phyloP scores from a whole-genome alignment of 78 protist genomes.

The Dictyostelium firmibasis region DNA sequence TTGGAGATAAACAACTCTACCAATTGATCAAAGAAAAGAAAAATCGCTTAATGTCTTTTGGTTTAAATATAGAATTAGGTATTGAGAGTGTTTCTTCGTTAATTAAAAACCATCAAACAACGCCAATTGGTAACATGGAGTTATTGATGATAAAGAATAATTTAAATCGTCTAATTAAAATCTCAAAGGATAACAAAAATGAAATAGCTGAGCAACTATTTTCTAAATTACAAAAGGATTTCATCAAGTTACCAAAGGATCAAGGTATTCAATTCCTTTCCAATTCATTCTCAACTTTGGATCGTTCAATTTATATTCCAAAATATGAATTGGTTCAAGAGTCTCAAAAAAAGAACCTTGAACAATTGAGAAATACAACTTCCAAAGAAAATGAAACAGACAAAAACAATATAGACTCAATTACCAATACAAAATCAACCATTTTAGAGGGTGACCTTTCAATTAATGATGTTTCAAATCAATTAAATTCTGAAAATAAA shows the following conservation, averaged over 20 bases:
- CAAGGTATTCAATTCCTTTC: slow-evolving; percentile 6
- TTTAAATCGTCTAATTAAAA: slow-evolving; percentile 7
- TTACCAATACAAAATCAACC: background rate
- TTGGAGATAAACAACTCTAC: background rate
- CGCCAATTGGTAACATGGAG: background rate
- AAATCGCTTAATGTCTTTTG: background rate
- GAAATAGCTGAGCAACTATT: background rate
- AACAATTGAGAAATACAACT: background rate
- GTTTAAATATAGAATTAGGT: background rate
- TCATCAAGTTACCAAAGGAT: background rate
- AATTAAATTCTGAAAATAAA: background rate
- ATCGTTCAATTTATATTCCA: background rate
- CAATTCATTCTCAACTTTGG: background rate
- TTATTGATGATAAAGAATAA: background rate
- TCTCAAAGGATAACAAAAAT: background rate
- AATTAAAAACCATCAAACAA: background rate
- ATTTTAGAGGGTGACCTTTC: slow-evolving; percentile 1
- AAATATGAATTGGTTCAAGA: background rate
- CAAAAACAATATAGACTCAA: background rate
- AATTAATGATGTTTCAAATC: background rate
- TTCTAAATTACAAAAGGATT: background rate
- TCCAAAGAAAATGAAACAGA: background rate
- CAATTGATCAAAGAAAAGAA: background rate
- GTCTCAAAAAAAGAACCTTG: background rate
- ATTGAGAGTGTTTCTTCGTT: background rate